phyloP scores from a whole-genome alignment of 345 rosid species.

The Syzygium aromaticum region DNA sequence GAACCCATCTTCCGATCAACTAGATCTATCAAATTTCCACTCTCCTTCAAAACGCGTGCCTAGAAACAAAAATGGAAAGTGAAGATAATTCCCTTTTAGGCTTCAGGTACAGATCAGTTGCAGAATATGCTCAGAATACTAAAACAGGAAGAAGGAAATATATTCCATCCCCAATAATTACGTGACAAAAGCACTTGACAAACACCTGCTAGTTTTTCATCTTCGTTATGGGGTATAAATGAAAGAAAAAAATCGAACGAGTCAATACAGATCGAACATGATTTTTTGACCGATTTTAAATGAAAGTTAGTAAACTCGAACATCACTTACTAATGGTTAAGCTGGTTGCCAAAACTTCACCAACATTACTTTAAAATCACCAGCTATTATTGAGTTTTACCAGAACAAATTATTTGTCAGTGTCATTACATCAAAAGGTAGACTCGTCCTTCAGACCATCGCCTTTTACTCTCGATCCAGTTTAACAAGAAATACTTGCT shows the following conservation, averaged over 20 bases:
- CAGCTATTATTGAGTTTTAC: not conserved
- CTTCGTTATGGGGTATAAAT: not conserved
- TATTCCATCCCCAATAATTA: not conserved
- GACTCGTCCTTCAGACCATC: not conserved
- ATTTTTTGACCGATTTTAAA: too few species aligned
- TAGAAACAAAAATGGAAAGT: not conserved
- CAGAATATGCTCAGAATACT: not conserved
- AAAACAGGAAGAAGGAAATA: not conserved
- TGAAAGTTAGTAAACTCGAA: not conserved
- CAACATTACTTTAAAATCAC: not conserved
- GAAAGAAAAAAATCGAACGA: too few species aligned
- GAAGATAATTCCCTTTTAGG: not conserved
- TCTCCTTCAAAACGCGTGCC: not conserved
- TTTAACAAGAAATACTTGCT: not conserved
- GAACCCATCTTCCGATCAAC: constrained; percentile 5
- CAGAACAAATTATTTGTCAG: not conserved
- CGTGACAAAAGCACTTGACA: not conserved
- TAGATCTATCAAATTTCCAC: not conserved
- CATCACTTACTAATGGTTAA: not conserved
- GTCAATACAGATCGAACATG: not conserved
- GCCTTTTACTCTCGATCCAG: not conserved
- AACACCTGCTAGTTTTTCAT: not conserved
- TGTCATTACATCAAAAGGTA: too few species aligned
- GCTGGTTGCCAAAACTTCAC: not conserved
- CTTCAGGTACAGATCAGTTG: not conserved